phyloP scores from a whole-genome alignment of 2,329 filamentous ascomycete species.

The Pestalotiopsis sp. region DNA sequence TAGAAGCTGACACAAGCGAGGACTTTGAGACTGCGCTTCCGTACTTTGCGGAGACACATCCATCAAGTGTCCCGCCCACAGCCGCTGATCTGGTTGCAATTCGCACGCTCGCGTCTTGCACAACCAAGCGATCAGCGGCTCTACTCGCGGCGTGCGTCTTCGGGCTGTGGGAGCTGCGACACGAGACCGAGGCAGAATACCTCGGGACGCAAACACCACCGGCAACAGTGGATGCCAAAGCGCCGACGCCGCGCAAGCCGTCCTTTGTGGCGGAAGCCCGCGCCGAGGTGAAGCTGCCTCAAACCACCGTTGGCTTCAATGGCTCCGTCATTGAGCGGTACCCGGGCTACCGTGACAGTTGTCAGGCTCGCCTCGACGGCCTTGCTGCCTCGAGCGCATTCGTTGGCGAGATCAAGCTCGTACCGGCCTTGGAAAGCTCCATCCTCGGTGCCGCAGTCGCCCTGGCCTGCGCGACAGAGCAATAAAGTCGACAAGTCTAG shows the following conservation, averaged over 20 bases:
- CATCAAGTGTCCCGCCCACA: conserved; percentile 38
- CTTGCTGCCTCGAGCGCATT: conserved; percentile 51
- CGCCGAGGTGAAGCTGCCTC: conserved; percentile 46
- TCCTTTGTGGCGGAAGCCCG: conserved; percentile 48
- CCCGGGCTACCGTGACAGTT: conserved; percentile 64
- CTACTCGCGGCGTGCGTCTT: conserved; percentile 62
- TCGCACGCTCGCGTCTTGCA: conserved; percentile 53
- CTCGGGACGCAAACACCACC: conserved; percentile 19
- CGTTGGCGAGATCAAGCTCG: conserved; percentile 57
- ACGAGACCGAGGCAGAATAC: conserved; percentile 47
- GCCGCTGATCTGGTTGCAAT: conserved; percentile 54
- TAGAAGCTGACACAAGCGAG: conserved; percentile 53
- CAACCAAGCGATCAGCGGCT: conserved; percentile 62
- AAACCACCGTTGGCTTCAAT: conserved; percentile 73
- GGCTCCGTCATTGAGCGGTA: conserved; percentile 82
- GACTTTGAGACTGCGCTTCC: conserved; percentile 47
- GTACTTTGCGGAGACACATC: conserved; percentile 42
- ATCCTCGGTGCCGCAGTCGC: conserved; percentile 77
- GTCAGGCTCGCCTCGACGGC: conserved; percentile 66
- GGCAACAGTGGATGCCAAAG: conserved; percentile 1
- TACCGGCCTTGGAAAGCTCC: conserved; percentile 74
- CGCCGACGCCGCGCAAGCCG: conserved; percentile 28
- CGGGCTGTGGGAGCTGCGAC: conserved; percentile 60
- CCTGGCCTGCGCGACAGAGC: conserved; percentile 46
- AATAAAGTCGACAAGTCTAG: conserved; percentile 2